Evolutionary conservation across 768 basidiomycete species (phyloP).

Genomic region (Macrolepiota fuliginosa): DNA sequence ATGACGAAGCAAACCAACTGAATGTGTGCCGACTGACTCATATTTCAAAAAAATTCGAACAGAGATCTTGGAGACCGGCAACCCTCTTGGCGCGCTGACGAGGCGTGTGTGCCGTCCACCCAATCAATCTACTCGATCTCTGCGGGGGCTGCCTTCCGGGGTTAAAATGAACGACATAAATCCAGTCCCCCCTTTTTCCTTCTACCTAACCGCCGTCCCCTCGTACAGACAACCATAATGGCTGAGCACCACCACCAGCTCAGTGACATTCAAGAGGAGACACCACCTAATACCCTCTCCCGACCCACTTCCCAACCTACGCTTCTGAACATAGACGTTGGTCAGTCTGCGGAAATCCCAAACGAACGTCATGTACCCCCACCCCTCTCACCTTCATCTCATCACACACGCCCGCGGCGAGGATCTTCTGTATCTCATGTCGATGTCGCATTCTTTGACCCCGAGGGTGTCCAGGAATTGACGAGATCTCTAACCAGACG

Average conservation of each 20-base stretch:
- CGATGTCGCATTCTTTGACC: slow-evolving; percentile 53
- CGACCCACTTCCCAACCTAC: background rate
- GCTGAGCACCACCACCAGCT: slow-evolving; percentile 3
- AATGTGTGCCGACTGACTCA: no score
- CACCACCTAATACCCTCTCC: slow-evolving; percentile 4
- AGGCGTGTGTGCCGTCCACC: no score
- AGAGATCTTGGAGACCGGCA: no score
- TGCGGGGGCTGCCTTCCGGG: background rate
- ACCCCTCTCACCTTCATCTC: slow-evolving; percentile 1
- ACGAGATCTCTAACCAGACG: slow-evolving; percentile 34
- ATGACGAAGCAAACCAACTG: no score
- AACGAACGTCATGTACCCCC: background rate
- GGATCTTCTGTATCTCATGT: slow-evolving; percentile 33
- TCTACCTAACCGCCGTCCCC: background rate
- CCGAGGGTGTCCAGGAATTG: slow-evolving; percentile 44
- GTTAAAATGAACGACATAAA: background rate
- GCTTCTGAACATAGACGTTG: background rate
- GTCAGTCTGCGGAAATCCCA: background rate
- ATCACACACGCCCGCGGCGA: background rate
- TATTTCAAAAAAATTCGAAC: no score
- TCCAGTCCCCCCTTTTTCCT: background rate
- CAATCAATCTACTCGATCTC: no score
- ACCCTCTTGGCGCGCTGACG: no score
- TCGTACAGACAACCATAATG: background rate
- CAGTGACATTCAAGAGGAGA: slow-evolving; percentile 11